Evolutionary conservation across 805 yeast species (phyloP), one percentile per base, ranked within the genome.

Genomic region (Sporopachydermia lactativora): DNA sequence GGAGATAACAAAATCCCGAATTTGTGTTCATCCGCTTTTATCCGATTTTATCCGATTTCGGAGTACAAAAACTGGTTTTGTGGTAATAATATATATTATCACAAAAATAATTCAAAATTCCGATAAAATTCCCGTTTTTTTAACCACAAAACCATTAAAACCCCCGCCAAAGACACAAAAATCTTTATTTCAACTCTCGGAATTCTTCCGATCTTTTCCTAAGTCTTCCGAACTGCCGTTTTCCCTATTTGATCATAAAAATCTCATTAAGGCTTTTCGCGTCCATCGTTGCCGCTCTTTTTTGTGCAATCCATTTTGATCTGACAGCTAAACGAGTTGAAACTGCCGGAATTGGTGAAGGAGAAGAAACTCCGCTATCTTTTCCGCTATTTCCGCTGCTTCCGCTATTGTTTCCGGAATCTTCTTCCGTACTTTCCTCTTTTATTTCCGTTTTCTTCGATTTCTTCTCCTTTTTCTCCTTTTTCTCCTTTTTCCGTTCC

Each of bases 261-360:
- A 89, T 89, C 60, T 89, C 97, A 50, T 83, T 85, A 46, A 89
- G 68, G 11, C 95, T 86, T 57, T 84, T 77, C 2, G 81, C 71
- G 55, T 89, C 97, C 77, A 81, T 73, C 0, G 88, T 85, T 1
- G 96, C 89, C 6, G 94, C 92, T 51, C 92, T 71, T 57, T 89
- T 89, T 57, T 86, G 95, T 48, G 71, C 79, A 42, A 89, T 88
- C 79, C 85, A 88, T 57, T 74, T 79, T 16, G 94, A 77, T 57
- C 97, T 73, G 3, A 81, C 81, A 1, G 94, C 77, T 39, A 75
- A 55, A 52, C 81, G 67, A n/a, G 79, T 70, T 8, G 70, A 49
- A 1, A 71, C 60, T 1, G 60, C 62, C 4, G 66, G 58, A n/a
- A 41, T 35, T 2, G 40, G 31, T 3, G 41, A 37, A 3, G 43